A percentile compares a stretch with the other conserved stretches of the same genome.
Evolutionary conservation across 2,329 filamentous ascomycete species (phyloP).

Genomic region (Zarea fungicola): DNA sequence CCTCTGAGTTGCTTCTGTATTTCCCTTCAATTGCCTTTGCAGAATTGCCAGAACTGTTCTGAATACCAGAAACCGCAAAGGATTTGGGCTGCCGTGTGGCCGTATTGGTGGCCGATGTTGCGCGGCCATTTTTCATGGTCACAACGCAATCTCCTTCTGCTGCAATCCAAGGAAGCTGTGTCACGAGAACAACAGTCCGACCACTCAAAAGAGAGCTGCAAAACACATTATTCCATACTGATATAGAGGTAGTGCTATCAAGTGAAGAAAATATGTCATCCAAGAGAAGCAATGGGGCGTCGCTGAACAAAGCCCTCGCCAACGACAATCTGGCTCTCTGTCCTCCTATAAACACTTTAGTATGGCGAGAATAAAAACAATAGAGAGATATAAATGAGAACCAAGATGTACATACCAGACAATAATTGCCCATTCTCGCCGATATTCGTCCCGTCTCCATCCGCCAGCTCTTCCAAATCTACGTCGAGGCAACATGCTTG

Average conservation of each 20-base stretch:
- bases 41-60: too few species aligned
- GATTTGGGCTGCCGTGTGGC: neutral
- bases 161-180: conserved; percentile 39
- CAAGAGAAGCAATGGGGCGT: conserved; percentile 41
- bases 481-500: conserved; percentile 42
- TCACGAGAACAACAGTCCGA: conserved; percentile 45
- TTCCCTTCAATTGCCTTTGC: too few species aligned
- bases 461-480: conserved; percentile 40
- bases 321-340: conserved; percentile 45
- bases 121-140: conserved; percentile 31
- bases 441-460: conserved; percentile 41
- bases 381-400: neutral
- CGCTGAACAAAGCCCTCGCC: conserved; percentile 46
- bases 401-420: neutral
- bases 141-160: conserved; percentile 37
- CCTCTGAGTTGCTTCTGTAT: neutral
- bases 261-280: conserved; percentile 50
- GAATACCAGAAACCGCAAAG: neutral
- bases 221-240: conserved; percentile 45
- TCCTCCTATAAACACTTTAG: conserved; percentile 37
- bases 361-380: neutral
- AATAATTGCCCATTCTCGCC: conserved; percentile 34
- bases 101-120: neutral
- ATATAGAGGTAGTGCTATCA: conserved; percentile 43
- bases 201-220: conserved; percentile 42